phyloP scores from a whole-genome alignment of 2,329 filamentous ascomycete species.

The Chaetomium sp. region DNA sequence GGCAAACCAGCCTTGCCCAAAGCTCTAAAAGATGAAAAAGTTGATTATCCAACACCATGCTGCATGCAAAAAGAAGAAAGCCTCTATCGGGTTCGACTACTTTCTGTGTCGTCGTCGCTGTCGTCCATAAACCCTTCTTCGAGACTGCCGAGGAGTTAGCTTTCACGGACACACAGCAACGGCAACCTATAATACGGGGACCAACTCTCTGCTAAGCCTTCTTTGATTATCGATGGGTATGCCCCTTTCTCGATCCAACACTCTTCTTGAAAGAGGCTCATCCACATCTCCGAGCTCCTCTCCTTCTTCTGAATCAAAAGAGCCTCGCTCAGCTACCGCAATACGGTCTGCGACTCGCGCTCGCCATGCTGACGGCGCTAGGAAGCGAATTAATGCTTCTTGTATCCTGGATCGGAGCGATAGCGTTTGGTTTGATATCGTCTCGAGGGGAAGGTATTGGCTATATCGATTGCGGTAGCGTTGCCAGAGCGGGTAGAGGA shows the following conservation, averaged over 20 bases:
- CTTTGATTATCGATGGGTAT: conserved; percentile 36
- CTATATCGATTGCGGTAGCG: conserved; percentile 64
- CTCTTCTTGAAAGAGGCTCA: conserved; percentile 36
- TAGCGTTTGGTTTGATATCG: conserved; percentile 51
- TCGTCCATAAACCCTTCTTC: conserved; percentile 42
- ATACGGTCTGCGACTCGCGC: conserved; percentile 35
- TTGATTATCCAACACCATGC: background rate
- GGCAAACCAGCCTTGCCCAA: no score
- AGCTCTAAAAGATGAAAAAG: no score
- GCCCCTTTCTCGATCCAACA: conserved; percentile 39
- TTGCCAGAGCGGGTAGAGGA: conserved; percentile 62
- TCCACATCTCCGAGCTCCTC: conserved; percentile 61
- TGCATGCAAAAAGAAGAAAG: background rate
- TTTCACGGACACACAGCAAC: background rate
- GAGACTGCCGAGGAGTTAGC: conserved; percentile 24
- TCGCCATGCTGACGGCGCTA: conserved; percentile 45
- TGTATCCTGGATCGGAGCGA: conserved; percentile 48
- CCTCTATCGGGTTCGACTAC: background rate
- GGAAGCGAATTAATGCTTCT: conserved; percentile 32
- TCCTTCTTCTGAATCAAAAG: conserved; percentile 57
- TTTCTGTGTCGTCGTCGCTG: conserved; percentile 35
- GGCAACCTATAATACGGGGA: conserved; percentile 12
- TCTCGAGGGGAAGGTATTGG: conserved; percentile 65
- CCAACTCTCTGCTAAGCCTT: conserved; percentile 68
- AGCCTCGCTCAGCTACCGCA: conserved; percentile 35